phyloP scores from a whole-genome alignment of 495 filamentous ascomycete genomes.

The Aspergillus sclerotiicarbonarius region DNA sequence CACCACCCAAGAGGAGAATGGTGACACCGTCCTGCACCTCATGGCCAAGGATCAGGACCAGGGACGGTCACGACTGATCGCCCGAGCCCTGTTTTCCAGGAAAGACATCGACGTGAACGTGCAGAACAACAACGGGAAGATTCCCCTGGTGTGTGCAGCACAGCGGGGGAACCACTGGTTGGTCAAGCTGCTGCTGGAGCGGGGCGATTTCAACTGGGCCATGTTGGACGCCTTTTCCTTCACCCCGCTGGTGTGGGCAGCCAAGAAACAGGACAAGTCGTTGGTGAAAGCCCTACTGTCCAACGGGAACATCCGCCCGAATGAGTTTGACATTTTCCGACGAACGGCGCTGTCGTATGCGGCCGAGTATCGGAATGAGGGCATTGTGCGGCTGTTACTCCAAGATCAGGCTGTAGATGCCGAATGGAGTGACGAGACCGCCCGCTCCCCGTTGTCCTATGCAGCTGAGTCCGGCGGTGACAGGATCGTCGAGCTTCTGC shows the following conservation, averaged over 20 bases:
- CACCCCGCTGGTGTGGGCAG: background rate
- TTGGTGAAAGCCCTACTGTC: background rate
- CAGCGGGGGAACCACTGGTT: background rate
- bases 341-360: background rate
- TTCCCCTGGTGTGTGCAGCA: background rate
- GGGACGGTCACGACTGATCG: background rate
- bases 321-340: background rate
- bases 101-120: background rate
- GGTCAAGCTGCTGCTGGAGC: background rate
- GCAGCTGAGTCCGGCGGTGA: background rate
- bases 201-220: background rate
- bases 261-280: background rate
- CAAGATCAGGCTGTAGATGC: background rate
- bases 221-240: background rate
- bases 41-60: background rate
- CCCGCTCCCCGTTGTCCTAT: background rate
- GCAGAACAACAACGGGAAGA: background rate
- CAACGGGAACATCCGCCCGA: background rate
- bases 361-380: background rate
- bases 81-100: background rate
- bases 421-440: background rate
- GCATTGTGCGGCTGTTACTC: background rate
- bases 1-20: too few species aligned
- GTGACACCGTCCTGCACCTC: too few species aligned
- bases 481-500: background rate